These are phyloP conservation scores for Aspergillus fructus DNA, from an alignment of 2,329 filamentous ascomycete genomes.

Conservation along the genomic window DNA sequence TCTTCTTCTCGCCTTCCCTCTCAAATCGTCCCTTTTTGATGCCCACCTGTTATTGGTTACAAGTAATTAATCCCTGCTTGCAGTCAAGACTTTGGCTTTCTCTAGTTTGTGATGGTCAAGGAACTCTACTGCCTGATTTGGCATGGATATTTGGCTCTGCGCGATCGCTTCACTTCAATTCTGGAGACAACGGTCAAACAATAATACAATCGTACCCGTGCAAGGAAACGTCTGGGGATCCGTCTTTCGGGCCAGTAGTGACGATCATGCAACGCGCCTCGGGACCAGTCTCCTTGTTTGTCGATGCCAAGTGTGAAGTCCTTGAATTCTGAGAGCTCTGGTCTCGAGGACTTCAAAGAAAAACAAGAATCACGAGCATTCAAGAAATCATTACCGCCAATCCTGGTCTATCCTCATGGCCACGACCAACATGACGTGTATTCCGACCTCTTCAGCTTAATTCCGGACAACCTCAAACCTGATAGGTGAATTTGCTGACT, in stretches of 20 bases:
- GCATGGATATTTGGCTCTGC: neutral
- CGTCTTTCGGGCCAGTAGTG: neutral
- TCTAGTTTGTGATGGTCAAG: neutral
- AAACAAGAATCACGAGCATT: neutral
- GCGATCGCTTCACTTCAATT: neutral
- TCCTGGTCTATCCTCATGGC: neutral
- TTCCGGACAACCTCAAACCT: neutral
- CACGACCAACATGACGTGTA: slow-evolving; percentile 1
- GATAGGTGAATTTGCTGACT: neutral
- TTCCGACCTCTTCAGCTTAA: slow-evolving; percentile 1
- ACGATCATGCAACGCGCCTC: neutral
- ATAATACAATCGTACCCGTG: too few relatives aligned
- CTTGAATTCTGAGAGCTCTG: neutral
- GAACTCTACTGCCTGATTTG: neutral
- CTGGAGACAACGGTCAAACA: too few relatives aligned
- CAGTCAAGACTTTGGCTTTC: neutral
- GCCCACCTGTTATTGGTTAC: neutral
- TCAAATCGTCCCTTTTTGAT: too few relatives aligned
- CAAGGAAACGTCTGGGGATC: neutral
- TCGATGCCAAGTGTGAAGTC: neutral
- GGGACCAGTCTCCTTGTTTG: neutral
- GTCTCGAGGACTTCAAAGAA: too few relatives aligned
- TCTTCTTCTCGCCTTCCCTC: neutral
- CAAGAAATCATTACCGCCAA: neutral
- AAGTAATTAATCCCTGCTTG: neutral